A percentile compares a stretch with the other conserved stretches of the same genome.
Conservation (phyloP, 2,329 filamentous ascomycete species). For the Mariannaea elegans region DNA sequence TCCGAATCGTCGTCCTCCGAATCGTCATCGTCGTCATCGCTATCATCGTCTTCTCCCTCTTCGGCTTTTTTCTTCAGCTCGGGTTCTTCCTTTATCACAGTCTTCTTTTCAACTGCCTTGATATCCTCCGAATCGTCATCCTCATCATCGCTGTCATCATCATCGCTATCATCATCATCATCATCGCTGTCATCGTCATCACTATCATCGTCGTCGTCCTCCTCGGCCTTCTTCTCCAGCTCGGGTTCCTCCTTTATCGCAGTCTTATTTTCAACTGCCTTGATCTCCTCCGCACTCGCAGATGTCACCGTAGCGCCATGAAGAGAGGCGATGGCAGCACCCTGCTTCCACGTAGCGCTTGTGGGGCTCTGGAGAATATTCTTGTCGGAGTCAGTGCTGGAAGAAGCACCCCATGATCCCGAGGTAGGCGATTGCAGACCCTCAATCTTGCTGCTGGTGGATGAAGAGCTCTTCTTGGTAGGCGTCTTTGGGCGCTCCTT, state of each 20-base stretch:
- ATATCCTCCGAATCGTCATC: constrained; percentile 50
- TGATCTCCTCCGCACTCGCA: constrained; percentile 50
- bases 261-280: constrained; percentile 48
- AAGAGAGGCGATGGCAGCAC: constrained; percentile 15
- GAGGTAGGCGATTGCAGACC: constrained; percentile 57
- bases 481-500: constrained; percentile 14
- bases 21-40: constrained; percentile 38
- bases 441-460: constrained; percentile 25
- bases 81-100: constrained; percentile 50
- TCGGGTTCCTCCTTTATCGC: constrained; percentile 52
- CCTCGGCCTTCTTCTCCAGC: constrained; percentile 45
- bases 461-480: constrained; percentile 5
- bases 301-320: constrained; percentile 45
- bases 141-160: constrained; percentile 38
- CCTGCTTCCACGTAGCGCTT: constrained; percentile 53
- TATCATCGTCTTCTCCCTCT: constrained; percentile 40
- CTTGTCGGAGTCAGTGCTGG: constrained; percentile 34
- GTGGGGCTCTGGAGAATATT: constrained; percentile 54
- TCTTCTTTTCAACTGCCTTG: constrained; percentile 48
- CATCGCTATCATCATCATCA: constrained; percentile 40
- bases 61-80: constrained; percentile 47
- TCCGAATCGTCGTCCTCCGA: constrained; percentile 38
- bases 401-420: constrained; percentile 50
- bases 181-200: constrained; percentile 40
- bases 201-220: constrained; percentile 41